Evolutionary conservation across 371 early-diverging fungal species (phyloP).

Genomic region (Circinella minor): DNA sequence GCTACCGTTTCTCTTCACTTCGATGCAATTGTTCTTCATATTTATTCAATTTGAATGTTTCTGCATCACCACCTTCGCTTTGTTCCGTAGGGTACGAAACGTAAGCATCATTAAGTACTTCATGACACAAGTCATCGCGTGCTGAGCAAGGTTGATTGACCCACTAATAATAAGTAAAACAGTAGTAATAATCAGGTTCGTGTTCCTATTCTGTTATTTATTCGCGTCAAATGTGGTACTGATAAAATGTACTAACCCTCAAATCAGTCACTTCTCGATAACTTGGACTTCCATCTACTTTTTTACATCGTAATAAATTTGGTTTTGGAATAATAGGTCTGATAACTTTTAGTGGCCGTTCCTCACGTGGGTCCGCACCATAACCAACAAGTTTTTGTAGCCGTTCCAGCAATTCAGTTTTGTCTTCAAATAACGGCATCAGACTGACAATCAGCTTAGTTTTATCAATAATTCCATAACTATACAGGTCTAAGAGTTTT

Average conservation of each 20-base stretch:
- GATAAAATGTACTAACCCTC: slow-evolving; percentile 33
- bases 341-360: slow-evolving; percentile 34
- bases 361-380: neutral
- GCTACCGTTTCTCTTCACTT: slow-evolving; percentile 93
- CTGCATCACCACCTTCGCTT: slow-evolving; percentile 94
- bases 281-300: slow-evolving; percentile 58
- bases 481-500: neutral
- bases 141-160: slow-evolving; percentile 78
- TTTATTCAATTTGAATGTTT: slow-evolving; percentile 91
- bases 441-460: neutral
- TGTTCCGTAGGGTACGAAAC: slow-evolving; percentile 96
- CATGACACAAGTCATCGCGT: slow-evolving; percentile 87
- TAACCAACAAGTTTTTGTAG: neutral
- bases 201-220: neutral
- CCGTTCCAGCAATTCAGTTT: neutral
- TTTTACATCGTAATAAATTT: slow-evolving; percentile 52
- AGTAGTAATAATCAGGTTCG: neutral
- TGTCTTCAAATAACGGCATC: neutral
- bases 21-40: slow-evolving; percentile 97
- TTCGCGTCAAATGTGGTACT: neutral
- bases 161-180: slow-evolving; percentile 24
- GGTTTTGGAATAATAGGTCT: slow-evolving; percentile 43
- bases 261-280: slow-evolving; percentile 69
- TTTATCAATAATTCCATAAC: neutral
- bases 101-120: slow-evolving; percentile 97